Conservation (phyloP, 2,329 filamentous ascomycete species). For the Dothidotthia symphoricarpi region DNA sequence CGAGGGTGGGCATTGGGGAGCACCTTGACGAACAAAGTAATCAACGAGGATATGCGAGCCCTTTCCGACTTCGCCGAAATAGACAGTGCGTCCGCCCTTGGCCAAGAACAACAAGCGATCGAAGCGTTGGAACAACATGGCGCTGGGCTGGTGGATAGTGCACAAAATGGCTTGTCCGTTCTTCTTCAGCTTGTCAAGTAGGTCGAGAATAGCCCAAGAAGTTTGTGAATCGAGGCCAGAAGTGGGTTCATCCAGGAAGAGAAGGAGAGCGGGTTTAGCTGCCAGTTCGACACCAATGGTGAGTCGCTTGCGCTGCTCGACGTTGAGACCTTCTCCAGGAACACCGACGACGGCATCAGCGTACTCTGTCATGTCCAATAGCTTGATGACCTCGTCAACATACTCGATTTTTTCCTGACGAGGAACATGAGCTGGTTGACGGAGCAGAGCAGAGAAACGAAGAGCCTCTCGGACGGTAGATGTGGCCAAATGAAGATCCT, state of each 20-base stretch:
- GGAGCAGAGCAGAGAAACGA: constrained; percentile 78
- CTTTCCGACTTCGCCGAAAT: constrained; percentile 76
- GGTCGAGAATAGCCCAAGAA: constrained; percentile 85
- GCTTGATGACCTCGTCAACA: constrained; percentile 84
- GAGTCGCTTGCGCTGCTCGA: constrained; percentile 69
- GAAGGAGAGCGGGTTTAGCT: constrained; percentile 81
- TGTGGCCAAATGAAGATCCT: constrained; percentile 83
- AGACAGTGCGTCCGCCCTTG: constrained; percentile 73
- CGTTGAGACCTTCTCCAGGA: constrained; percentile 73
- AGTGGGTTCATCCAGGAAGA: constrained; percentile 94
- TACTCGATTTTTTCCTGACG: constrained; percentile 78
- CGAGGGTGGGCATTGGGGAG: constrained; percentile 60
- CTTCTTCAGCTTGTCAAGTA: constrained; percentile 86
- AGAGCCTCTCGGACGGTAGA: constrained; percentile 86
- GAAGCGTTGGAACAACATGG: constrained; percentile 90
- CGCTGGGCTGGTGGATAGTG: constrained; percentile 96
- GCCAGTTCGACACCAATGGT: constrained; percentile 96
- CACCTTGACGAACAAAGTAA: constrained; percentile 76
- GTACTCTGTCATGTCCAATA: constrained; percentile 86
- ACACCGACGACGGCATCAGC: constrained; percentile 89
- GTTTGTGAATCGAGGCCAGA: constrained; percentile 92
- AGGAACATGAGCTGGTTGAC: constrained; percentile 74
- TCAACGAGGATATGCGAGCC: constrained; percentile 65
- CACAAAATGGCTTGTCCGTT: constrained; percentile 84
- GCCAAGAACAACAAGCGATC: constrained; percentile 77